These are phyloP conservation scores for Nothophytophthora sp. DNA, from an alignment of 352 stramenopile genomes.

Conservation along the genomic window DNA sequence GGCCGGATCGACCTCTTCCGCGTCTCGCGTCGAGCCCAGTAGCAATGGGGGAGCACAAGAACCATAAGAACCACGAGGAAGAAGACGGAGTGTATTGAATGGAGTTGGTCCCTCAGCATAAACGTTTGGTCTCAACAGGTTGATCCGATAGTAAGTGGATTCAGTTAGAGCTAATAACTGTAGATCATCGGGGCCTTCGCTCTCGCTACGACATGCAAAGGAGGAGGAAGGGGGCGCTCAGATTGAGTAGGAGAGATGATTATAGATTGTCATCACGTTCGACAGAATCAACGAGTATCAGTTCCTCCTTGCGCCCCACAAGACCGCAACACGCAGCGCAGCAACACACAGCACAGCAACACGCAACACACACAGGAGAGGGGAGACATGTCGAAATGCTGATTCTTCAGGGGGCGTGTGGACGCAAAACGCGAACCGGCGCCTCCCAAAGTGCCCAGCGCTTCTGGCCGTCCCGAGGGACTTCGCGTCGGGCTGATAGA, in stretches of 20 bases:
- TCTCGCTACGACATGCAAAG: not conserved
- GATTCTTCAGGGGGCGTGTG: conserved; percentile 65
- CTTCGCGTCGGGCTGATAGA: conserved; percentile 80
- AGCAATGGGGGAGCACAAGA: not conserved
- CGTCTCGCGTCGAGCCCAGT: not conserved
- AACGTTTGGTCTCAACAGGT: conserved; percentile 42
- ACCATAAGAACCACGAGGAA: not conserved
- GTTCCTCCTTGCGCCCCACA: conserved; percentile 36
- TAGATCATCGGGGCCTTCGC: conserved; percentile 61
- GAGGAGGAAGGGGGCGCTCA: conserved; percentile 34
- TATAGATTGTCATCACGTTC: conserved; percentile 53
- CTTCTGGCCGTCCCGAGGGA: conserved; percentile 64
- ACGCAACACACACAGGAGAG: no score
- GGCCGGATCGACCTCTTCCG: conserved; percentile 13
- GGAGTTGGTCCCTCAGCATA: conserved; percentile 42
- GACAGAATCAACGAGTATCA: conserved; percentile 35
- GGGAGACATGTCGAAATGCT: conserved; percentile 72
- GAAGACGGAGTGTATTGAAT: not conserved
- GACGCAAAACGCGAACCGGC: conserved; percentile 56
- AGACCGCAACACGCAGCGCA: conserved; percentile 6
- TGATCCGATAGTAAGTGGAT: conserved; percentile 68
- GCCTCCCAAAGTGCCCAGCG: conserved; percentile 76
- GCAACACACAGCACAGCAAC: conserved; percentile 7
- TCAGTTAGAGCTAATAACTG: conserved; percentile 92
- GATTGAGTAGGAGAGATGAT: conserved; percentile 81